Conservation (phyloP, 192 early-diverging fungal genomes). For the Mortierella antarctica region DNA sequence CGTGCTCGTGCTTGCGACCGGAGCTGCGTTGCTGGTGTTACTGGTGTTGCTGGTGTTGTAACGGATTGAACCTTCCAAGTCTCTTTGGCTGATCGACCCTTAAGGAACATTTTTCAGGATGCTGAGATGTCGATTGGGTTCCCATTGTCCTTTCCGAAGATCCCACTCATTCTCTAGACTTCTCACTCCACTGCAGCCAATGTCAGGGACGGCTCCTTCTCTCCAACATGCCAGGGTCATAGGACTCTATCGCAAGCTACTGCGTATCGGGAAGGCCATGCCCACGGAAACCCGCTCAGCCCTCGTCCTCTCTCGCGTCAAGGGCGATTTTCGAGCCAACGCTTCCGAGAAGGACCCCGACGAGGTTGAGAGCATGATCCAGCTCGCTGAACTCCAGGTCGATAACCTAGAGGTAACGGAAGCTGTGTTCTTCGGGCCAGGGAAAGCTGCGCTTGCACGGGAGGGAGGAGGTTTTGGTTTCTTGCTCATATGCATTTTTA, state of each 20-base stretch:
- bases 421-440: background rate
- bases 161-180: too few relatives aligned
- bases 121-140: too few relatives aligned
- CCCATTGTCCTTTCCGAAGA: too few relatives aligned
- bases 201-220: too few relatives aligned
- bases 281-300: conserved; percentile 44
- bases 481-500: background rate
- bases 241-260: conserved; percentile 24
- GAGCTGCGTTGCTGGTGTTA: too few relatives aligned
- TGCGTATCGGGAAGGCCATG: conserved; percentile 49
- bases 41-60: too few relatives aligned
- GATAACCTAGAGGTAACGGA: conserved; percentile 37
- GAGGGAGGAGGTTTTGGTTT: conserved; percentile 5
- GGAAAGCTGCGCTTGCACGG: background rate
- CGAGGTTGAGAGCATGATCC: conserved; percentile 45
- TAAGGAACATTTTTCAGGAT: too few relatives aligned
- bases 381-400: conserved; percentile 45
- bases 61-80: too few relatives aligned
- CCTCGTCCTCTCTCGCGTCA: conserved; percentile 43
- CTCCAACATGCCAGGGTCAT: conserved; percentile 10
- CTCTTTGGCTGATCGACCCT: too few relatives aligned
- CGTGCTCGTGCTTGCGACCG: too few relatives aligned
- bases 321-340: conserved; percentile 39
- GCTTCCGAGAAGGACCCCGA: conserved; percentile 30
- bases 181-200: too few relatives aligned